Evolutionary conservation across 768 basidiomycete species (phyloP), one percentile per base, ranked within the genome.

Genomic region (Auricularia sp.): DNA sequence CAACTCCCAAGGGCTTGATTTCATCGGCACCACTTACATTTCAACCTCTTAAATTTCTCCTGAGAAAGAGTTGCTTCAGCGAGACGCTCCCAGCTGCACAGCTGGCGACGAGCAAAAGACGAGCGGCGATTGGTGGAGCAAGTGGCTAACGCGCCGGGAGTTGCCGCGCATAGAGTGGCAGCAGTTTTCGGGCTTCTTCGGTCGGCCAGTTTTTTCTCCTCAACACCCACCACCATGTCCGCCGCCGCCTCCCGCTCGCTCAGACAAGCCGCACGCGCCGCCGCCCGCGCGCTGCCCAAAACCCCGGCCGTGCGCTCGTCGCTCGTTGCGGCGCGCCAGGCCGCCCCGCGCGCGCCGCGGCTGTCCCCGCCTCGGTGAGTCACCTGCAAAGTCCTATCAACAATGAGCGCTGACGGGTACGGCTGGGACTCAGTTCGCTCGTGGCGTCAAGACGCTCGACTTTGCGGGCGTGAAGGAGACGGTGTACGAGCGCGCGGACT

Each of bases 401-500:
- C 24, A 24, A 24, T 24, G 24, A 24, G 24, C 56, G 33, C 2
- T 8, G 24, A 14, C 24, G 18, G 36, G 37, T 63, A 34, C 62
- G 62, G 65, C 51, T 35, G 18, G 13, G 29, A 29, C 29, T 29
- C 56, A 58, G 29, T 29, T 88, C 83, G 79, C 82, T 68, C 92
- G 94, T 72, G 94, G 94, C 65, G 73, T 97, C 70, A 96, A 98
- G 81, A 94, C 94, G 62, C 90, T 98, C 72, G 89, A 96, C 82
- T 97, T 98, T 78, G 94, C 95, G 63, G 95, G 94, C 71, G 88
- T 89, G 66, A 84, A 94, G 74, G 94, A 98, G 80, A 84, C 85
- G 68, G 92, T 98, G 58, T 98, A 95, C 73, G 95, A 98, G 80
- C 92, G 92, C 68, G 84, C 83, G 70, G 97, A 99, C 84, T 99